Percentiles rank a stretch among this genome's conserved stretches.
These are phyloP conservation scores for Ceratocystiopsis minuta DNA, from an alignment of 2,329 filamentous ascomycete genomes.

Conservation along the genomic window DNA sequence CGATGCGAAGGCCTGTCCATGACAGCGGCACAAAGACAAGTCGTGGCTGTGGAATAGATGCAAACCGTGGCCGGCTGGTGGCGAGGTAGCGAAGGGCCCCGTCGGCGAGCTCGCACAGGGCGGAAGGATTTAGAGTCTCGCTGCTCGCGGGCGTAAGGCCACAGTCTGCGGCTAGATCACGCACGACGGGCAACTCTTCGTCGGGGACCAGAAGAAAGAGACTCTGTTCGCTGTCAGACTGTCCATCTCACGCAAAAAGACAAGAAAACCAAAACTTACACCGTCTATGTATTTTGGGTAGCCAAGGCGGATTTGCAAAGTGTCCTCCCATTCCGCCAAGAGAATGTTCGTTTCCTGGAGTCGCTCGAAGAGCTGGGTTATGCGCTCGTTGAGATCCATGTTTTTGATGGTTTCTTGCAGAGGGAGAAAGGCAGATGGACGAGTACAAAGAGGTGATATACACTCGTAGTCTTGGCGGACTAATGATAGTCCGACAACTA, in stretches of 20 bases:
- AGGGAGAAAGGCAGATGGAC: not conserved
- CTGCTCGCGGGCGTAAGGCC: not conserved
- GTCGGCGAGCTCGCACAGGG: not conserved
- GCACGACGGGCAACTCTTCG: not conserved
- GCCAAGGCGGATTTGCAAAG: not conserved
- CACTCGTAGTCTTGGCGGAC: too few relatives aligned
- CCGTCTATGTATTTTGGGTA: not conserved
- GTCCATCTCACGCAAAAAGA: too few relatives aligned
- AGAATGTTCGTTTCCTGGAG: not conserved
- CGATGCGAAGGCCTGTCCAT: not conserved
- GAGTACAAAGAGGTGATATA: too few relatives aligned
- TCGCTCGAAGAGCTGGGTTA: not conserved
- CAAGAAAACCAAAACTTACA: not conserved
- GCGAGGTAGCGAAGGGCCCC: not conserved
- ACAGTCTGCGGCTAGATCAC: not conserved
- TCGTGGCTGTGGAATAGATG: too few relatives aligned
- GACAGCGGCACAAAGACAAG: not conserved
- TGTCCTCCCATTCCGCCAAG: not conserved
- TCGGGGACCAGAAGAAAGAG: not conserved
- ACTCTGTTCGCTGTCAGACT: not conserved
- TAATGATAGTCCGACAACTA: too few relatives aligned
- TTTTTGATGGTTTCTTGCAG: not conserved
- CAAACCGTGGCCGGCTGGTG: not conserved
- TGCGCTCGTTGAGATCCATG: not conserved
- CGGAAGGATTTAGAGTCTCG: not conserved